These are phyloP conservation scores for Oryza meridionalis DNA, from an alignment of 176 grass and related monocot species.

Conservation along the genomic window DNA sequence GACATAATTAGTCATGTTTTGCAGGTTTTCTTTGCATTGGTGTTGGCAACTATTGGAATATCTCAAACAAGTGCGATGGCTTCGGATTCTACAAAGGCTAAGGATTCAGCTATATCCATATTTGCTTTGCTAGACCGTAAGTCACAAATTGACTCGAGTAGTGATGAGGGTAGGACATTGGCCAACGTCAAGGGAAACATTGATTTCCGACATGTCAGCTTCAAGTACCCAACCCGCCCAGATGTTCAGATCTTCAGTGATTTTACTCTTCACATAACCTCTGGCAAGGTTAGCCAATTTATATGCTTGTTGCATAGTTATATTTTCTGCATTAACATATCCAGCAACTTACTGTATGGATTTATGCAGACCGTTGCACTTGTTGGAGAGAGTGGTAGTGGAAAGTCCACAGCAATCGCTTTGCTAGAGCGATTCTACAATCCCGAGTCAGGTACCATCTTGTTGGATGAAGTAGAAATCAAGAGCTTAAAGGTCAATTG, in stretches of 20 bases:
- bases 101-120: conserved; percentile 69
- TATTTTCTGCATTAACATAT: conserved; percentile 8
- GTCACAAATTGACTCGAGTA: conserved; percentile 63
- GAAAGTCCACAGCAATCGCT: conserved; percentile 76
- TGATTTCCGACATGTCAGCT: conserved; percentile 66
- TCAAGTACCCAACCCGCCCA: conserved; percentile 74
- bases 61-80: conserved; percentile 81
- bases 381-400: conserved; percentile 86
- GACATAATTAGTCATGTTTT: conserved; percentile 21
- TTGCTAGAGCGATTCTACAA: conserved; percentile 82
- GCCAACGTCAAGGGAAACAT: conserved; percentile 70
- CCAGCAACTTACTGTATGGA: not conserved
- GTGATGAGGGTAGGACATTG: conserved; percentile 54
- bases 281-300: conserved; percentile 63
- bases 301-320: not conserved
- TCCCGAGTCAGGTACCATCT: conserved; percentile 65
- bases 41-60: conserved; percentile 63
- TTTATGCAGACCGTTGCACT: conserved; percentile 62
- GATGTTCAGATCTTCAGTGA: conserved; percentile 71
- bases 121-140: conserved; percentile 73
- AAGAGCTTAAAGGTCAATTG: conserved; percentile 65
- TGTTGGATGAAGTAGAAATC: conserved; percentile 68
- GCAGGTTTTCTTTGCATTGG: conserved; percentile 79
- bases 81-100: conserved; percentile 76
- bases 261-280: conserved; percentile 64